These are phyloP conservation scores for Geotrichum klebahnii DNA, from an alignment of 1,139 yeast species.

Conservation along the genomic window DNA sequence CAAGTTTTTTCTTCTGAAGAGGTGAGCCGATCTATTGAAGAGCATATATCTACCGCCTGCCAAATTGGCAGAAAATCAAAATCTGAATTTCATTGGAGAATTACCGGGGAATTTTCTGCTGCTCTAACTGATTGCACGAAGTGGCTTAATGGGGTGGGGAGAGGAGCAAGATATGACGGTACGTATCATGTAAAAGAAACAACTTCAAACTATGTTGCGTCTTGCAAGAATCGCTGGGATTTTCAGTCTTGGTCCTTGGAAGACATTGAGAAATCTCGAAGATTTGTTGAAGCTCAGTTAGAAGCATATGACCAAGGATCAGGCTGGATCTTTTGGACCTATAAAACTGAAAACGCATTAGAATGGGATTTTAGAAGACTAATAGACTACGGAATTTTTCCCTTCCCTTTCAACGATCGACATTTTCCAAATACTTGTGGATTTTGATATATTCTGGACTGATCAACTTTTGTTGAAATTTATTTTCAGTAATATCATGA, in stretches of 20 bases:
- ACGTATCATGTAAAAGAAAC: constrained; percentile 40
- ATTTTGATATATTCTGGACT: constrained; percentile 25
- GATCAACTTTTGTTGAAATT: background rate
- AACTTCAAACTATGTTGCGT: constrained; percentile 51
- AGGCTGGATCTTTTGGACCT: constrained; percentile 93
- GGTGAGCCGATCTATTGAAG: constrained; percentile 52
- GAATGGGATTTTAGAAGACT: constrained; percentile 83
- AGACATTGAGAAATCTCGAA: constrained; percentile 57
- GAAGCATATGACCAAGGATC: constrained; percentile 69
- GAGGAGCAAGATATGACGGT: constrained; percentile 84
- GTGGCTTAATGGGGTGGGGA: constrained; percentile 88
- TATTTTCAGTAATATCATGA: background rate
- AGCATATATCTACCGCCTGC: constrained; percentile 64
- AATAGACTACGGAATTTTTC: constrained; percentile 60
- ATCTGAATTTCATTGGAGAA: constrained; percentile 64
- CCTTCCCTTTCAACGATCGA: constrained; percentile 68
- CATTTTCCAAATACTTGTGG: constrained; percentile 67
- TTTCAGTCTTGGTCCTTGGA: constrained; percentile 57
- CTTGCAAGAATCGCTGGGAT: constrained; percentile 59
- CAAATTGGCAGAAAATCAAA: constrained; percentile 51
- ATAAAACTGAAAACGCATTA: constrained; percentile 76
- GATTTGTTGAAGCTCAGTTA: constrained; percentile 80
- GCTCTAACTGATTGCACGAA: constrained; percentile 90
- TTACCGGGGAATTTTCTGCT: constrained; percentile 90
- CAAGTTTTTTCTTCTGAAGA: constrained; percentile 73